phyloP scores from a whole-genome alignment of 495 filamentous ascomycete genomes.

The Amphirosellinia nigrospora region DNA sequence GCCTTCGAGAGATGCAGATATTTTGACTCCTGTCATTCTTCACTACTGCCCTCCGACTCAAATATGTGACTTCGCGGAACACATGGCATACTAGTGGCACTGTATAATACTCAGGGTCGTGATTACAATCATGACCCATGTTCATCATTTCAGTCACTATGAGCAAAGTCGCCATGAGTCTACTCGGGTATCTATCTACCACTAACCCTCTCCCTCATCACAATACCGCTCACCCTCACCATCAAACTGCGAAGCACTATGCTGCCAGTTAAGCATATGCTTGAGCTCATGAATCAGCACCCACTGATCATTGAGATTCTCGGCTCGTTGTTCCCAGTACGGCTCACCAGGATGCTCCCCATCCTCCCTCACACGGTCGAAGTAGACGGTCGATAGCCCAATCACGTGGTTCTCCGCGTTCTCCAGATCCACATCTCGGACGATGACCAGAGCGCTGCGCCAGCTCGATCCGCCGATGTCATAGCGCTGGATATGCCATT shows the following conservation, averaged over 20 bases:
- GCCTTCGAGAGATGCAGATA: too few species aligned
- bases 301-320: conserved; percentile 6
- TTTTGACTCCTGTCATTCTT: too few species aligned
- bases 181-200: conserved; percentile 6
- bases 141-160: conserved; percentile 7
- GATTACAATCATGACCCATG: too few species aligned
- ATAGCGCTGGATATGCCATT: conserved; percentile 6
- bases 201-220: conserved; percentile 1
- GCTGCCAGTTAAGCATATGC: conserved; percentile 5
- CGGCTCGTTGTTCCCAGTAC: neutral
- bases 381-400: conserved; percentile 5
- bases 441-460: conserved; percentile 4
- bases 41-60: too few species aligned
- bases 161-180: conserved; percentile 2
- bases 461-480: conserved; percentile 2
- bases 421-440: conserved; percentile 2
- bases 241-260: conserved; percentile 6
- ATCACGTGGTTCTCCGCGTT: conserved; percentile 2
- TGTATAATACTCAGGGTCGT: too few species aligned
- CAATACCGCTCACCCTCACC: neutral
- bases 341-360: conserved; percentile 1
- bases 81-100: too few species aligned
- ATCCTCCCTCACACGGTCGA: conserved; percentile 5
- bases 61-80: too few species aligned
- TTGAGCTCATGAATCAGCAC: conserved; percentile 6